Evolutionary conservation across 192 early-diverging fungal species (phyloP).

Genomic region (Backusella tarrabulga): DNA sequence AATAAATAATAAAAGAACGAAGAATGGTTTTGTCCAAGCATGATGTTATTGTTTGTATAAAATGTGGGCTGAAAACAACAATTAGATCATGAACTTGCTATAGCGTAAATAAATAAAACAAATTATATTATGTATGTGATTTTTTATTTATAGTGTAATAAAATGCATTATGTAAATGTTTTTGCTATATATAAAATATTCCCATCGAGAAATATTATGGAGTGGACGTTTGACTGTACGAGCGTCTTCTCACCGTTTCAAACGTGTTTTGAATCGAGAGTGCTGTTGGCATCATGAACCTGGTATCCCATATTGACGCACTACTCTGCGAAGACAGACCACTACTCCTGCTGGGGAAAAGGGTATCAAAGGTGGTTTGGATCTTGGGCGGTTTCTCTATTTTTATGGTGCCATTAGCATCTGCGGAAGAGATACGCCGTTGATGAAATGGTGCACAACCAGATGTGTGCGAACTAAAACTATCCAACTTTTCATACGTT

Average conservation of each 20-base stretch:
- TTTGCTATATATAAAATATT: not conserved
- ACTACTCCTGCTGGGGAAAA: not conserved
- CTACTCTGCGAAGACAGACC: not conserved
- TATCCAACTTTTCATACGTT: slow-evolving; percentile 35
- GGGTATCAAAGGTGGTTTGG: not conserved
- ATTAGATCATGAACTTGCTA: not conserved
- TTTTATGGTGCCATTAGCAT: not conserved
- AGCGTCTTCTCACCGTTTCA: slow-evolving; percentile 30
- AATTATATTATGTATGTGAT: not conserved
- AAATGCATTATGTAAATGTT: not conserved
- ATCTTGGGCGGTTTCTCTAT: not conserved
- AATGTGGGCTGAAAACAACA: not conserved
- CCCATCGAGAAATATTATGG: not conserved
- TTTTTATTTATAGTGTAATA: not conserved
- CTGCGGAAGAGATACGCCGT: slow-evolving; percentile 1
- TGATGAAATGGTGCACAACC: slow-evolving; percentile 32
- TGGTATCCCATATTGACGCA: not conserved
- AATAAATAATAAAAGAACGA: not conserved
- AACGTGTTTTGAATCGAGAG: slow-evolving; percentile 30
- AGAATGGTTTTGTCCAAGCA: not conserved
- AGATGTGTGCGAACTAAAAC: slow-evolving; percentile 32
- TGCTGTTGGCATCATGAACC: slow-evolving; percentile 24
- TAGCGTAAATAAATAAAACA: not conserved
- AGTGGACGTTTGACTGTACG: slow-evolving; percentile 8
- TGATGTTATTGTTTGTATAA: not conserved